Conservation (phyloP, 352 stramenopile genomes). For the Pythium myriotylum region DNA sequence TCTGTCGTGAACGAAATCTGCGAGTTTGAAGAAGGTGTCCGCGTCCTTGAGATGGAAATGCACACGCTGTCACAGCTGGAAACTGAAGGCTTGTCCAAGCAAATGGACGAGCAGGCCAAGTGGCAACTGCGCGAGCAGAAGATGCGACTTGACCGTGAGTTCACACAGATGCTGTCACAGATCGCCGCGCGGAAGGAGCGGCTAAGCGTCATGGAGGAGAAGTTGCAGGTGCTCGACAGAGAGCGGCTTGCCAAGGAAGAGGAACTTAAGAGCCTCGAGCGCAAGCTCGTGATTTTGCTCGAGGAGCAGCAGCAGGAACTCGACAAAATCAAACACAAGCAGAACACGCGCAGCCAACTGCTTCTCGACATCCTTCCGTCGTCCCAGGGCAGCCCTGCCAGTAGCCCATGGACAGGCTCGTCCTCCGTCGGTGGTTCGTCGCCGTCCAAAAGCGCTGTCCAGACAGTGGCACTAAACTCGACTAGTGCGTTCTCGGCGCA, state of each 20-base stretch:
- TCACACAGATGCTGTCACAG: constrained; percentile 93
- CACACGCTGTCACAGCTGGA: constrained; percentile 91
- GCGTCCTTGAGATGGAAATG: constrained; percentile 92
- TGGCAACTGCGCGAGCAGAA: constrained; percentile 93
- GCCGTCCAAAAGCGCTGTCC: constrained; percentile 18
- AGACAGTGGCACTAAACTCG: constrained; percentile 20
- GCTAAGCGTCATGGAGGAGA: constrained; percentile 85
- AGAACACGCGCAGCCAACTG: constrained; percentile 51
- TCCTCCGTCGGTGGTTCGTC: not conserved
- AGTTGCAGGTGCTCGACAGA: constrained; percentile 85
- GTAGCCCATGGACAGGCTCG: constrained; percentile 25
- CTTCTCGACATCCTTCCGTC: constrained; percentile 46
- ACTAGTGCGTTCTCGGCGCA: constrained; percentile 57
- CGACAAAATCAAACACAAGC: constrained; percentile 63
- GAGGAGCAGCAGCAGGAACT: constrained; percentile 95
- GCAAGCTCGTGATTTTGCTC: constrained; percentile 93
- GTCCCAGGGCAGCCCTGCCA: constrained; percentile 5
- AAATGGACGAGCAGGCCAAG: constrained; percentile 86
- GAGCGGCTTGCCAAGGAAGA: constrained; percentile 91
- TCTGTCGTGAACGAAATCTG: constrained; percentile 91
- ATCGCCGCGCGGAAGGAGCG: constrained; percentile 92
- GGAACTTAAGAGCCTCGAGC: constrained; percentile 91
- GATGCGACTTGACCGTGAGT: constrained; percentile 94
- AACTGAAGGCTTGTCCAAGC: constrained; percentile 73
- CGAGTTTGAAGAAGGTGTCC: constrained; percentile 93